Evolutionary conservation across 192 early-diverging fungal species (phyloP).

Genomic region (Podila minutissima): DNA sequence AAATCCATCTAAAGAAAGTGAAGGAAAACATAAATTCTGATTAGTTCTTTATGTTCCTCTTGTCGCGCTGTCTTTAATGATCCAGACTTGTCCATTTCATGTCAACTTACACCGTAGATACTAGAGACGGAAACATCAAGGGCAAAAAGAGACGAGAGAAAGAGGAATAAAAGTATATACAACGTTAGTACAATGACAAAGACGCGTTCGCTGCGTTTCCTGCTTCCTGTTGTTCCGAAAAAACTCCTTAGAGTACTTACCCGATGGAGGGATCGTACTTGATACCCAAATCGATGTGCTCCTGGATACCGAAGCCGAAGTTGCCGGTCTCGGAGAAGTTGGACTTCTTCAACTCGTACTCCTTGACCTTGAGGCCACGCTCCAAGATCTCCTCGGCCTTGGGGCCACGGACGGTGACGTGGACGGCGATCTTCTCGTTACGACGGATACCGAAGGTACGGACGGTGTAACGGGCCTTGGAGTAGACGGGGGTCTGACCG

Average conservation of each 20-base stretch:
- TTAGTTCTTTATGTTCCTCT: background rate
- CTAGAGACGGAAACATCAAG: conserved; percentile 8
- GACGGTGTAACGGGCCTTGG: conserved; percentile 99
- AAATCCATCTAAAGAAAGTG: conserved; percentile 85
- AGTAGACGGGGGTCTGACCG: conserved; percentile 98
- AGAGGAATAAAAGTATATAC: background rate
- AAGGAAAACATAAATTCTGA: background rate
- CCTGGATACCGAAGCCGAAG: conserved; percentile 99
- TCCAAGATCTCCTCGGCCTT: conserved; percentile 95
- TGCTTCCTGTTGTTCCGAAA: conserved; percentile 29
- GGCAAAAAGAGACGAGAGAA: background rate
- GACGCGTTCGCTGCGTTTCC: background rate
- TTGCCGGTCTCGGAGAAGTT: conserved; percentile 99
- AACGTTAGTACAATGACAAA: conserved; percentile 10
- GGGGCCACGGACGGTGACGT: conserved; percentile 96
- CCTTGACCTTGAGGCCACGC: conserved; percentile 99
- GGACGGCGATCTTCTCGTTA: conserved; percentile 99
- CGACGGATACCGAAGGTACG: conserved; percentile 99
- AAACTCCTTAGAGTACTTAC: background rate
- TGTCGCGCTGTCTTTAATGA: background rate
- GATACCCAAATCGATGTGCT: conserved; percentile 99
- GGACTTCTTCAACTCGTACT: conserved; percentile 94
- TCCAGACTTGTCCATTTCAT: background rate
- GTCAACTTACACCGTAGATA: conserved; percentile 60
- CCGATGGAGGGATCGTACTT: conserved; percentile 99